Evolutionary conservation across 495 filamentous ascomycete species (phyloP).

Genomic region (Amorphotheca resinae): DNA sequence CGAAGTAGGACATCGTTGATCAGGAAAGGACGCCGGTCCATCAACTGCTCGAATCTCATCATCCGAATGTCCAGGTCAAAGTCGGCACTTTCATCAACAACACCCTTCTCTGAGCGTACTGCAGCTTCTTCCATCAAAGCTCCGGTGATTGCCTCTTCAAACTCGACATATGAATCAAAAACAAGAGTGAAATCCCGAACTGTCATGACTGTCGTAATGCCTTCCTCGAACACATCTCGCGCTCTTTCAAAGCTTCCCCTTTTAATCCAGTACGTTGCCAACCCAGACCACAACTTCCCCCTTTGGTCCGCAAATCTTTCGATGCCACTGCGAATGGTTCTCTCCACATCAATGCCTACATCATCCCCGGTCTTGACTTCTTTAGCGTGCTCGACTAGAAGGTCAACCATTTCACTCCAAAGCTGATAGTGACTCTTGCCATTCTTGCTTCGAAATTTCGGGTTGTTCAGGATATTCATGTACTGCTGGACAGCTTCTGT

Average conservation of each 20-base stretch:
- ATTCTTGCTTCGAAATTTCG: constrained; percentile 81
- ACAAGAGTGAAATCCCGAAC: constrained; percentile 96
- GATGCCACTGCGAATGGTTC: constrained; percentile 88
- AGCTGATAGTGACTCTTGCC: constrained; percentile 92
- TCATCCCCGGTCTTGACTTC: constrained; percentile 71
- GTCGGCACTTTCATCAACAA: constrained; percentile 74
- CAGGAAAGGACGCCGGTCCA: constrained; percentile 93
- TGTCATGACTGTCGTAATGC: constrained; percentile 96
- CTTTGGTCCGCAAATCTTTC: constrained; percentile 86
- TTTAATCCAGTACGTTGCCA: constrained; percentile 96
- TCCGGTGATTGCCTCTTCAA: constrained; percentile 91
- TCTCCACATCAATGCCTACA: constrained; percentile 79
- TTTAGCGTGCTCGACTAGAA: constrained; percentile 83
- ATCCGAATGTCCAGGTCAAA: constrained; percentile 95
- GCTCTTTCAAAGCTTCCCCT: constrained; percentile 82
- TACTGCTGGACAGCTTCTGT: constrained; percentile 89
- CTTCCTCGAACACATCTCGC: constrained; percentile 90
- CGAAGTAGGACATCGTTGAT: constrained; percentile 92
- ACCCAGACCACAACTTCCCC: constrained; percentile 90
- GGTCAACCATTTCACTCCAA: constrained; percentile 97
- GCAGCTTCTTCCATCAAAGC: constrained; percentile 83
- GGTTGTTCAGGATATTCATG: constrained; percentile 88
- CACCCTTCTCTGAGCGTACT: constrained; percentile 66
- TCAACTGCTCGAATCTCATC: constrained; percentile 95
- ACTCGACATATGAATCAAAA: constrained; percentile 93